phyloP scores from a whole-genome alignment of 805 yeast species.

The Lipomyces spencermartinsiae region DNA sequence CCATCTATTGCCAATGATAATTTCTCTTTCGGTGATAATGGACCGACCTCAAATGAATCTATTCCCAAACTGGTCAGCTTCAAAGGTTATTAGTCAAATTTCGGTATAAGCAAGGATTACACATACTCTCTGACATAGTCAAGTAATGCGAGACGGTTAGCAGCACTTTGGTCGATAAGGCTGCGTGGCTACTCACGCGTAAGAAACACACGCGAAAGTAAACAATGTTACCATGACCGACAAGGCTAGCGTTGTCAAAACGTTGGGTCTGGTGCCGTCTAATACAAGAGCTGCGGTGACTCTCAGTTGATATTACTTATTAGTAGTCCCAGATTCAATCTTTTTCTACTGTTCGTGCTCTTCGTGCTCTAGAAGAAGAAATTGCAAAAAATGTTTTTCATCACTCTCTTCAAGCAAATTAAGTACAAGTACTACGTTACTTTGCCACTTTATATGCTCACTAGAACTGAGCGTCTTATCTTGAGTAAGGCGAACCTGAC shows the following conservation, averaged over 20 bases:
- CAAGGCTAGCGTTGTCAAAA: too few species aligned
- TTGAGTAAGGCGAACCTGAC: conserved; percentile 27
- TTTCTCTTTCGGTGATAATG: conserved; percentile 23
- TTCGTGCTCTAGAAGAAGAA: not conserved
- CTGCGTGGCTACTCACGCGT: too few species aligned
- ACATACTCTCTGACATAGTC: not conserved
- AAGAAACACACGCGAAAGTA: too few species aligned
- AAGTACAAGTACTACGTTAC: conserved; percentile 37
- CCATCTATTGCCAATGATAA: conserved; percentile 19
- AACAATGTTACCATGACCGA: too few species aligned
- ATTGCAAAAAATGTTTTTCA: conserved; percentile 16
- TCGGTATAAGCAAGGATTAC: not conserved
- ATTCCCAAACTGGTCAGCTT: not conserved
- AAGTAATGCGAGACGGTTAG: not conserved
- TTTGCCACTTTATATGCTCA: conserved; percentile 34
- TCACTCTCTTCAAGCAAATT: conserved; percentile 18
- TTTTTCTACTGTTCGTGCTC: too few species aligned
- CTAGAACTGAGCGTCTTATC: conserved; percentile 28
- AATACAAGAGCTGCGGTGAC: too few species aligned
- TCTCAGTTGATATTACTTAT: too few species aligned
- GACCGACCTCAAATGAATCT: not conserved
- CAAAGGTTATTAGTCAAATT: not conserved
- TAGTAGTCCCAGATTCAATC: too few species aligned
- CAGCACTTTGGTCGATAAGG: too few species aligned
- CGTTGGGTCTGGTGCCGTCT: too few species aligned